Percentiles rank a stretch among this genome's conserved stretches.
These are phyloP conservation scores for Leccinum truebloodii DNA, from an alignment of 768 basidiomycete genomes.

Conservation along the genomic window DNA sequence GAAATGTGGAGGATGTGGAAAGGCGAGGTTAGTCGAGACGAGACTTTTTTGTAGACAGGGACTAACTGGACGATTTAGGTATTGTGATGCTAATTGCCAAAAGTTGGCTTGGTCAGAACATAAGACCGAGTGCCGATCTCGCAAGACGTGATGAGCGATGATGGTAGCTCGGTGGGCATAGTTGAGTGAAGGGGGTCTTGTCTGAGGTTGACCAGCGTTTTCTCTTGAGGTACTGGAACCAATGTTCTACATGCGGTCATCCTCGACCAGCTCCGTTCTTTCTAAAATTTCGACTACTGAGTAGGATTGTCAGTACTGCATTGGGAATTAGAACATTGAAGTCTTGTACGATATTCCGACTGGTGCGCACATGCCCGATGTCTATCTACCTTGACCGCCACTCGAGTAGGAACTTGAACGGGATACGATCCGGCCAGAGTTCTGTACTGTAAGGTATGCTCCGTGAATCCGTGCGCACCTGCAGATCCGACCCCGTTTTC, in stretches of 20 bases:
- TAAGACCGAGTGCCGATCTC: conserved; percentile 9
- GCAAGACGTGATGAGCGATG: background rate
- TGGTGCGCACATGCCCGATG: background rate
- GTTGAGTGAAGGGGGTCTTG: background rate
- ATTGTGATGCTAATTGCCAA: conserved; percentile 19
- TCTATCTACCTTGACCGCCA: background rate
- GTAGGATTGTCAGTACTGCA: background rate
- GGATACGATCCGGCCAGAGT: no score
- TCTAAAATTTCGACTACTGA: background rate
- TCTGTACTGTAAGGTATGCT: background rate
- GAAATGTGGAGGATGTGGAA: conserved; percentile 50
- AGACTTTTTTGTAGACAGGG: background rate
- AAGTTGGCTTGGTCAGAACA: conserved; percentile 19
- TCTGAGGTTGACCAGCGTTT: background rate
- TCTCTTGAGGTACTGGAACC: background rate
- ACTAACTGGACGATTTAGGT: conserved; percentile 1
- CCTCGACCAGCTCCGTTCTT: background rate
- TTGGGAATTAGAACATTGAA: background rate
- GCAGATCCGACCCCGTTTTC: background rate
- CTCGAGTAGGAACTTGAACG: background rate
- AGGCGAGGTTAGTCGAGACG: conserved; percentile 35
- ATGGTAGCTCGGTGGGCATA: background rate
- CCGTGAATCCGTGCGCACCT: no score
- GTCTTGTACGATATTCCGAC: background rate
- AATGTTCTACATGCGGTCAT: no score